Evolutionary conservation across 2,329 filamentous ascomycete genomes (phyloP).

Genomic region (Calycina herbarum): DNA sequence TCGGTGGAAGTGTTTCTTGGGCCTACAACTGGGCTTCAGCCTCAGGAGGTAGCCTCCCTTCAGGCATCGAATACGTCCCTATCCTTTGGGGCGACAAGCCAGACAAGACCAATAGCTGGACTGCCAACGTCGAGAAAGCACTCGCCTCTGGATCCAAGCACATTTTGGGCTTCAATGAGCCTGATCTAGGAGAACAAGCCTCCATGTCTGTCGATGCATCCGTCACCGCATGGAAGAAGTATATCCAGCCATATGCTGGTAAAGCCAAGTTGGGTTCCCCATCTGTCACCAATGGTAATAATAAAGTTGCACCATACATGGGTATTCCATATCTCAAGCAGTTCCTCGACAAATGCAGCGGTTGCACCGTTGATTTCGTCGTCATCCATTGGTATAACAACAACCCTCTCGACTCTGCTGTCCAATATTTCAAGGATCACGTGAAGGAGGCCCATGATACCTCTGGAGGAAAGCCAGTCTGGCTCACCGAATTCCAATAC

Average conservation of each 20-base stretch:
- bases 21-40: conserved; percentile 67
- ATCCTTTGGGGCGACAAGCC: conserved; percentile 60
- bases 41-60: conserved; percentile 39
- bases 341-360: conserved; percentile 45
- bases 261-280: conserved; percentile 48
- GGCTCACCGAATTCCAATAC: conserved; percentile 48
- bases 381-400: conserved; percentile 50
- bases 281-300: conserved; percentile 48
- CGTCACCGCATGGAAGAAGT: conserved; percentile 41
- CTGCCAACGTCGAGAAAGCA: conserved; percentile 48
- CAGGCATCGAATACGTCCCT: conserved; percentile 60
- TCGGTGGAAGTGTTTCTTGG: conserved; percentile 51
- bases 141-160: conserved; percentile 55
- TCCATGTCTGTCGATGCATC: conserved; percentile 44
- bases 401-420: conserved; percentile 33
- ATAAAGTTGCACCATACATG: conserved; percentile 32
- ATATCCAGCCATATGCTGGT: conserved; percentile 47
- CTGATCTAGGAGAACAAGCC: conserved; percentile 60
- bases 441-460: conserved; percentile 41
- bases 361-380: conserved; percentile 47
- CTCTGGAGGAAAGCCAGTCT: conserved; percentile 42
- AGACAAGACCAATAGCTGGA: conserved; percentile 52
- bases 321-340: conserved; percentile 46
- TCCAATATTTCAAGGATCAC: conserved; percentile 45
- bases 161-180: conserved; percentile 72